These are phyloP conservation scores for Purpureocillium takamizusanense DNA, from an alignment of 2,329 filamentous ascomycete species.

Conservation along the genomic window DNA sequence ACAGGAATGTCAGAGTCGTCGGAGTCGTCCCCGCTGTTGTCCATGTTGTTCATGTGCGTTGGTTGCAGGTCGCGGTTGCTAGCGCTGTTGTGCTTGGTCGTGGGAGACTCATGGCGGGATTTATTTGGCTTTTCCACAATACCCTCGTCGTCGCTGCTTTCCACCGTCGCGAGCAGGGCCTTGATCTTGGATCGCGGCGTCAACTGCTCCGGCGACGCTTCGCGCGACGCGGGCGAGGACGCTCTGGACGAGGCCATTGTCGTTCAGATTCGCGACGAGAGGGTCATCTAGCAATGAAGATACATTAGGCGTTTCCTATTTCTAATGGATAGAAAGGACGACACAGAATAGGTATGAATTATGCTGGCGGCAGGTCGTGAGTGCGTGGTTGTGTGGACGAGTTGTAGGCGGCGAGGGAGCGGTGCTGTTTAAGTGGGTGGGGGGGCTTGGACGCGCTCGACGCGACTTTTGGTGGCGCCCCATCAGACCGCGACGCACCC, in stretches of 20 bases:
- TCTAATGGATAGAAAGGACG: too few relatives aligned
- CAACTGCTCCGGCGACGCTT: conserved; percentile 33
- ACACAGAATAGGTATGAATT: too few relatives aligned
- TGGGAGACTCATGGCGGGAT: too few relatives aligned
- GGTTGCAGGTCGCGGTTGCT: neutral
- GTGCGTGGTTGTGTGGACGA: neutral
- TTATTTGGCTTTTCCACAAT: neutral
- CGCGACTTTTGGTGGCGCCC: conserved; percentile 12
- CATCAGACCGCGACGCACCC: conserved; percentile 11
- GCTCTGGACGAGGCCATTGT: conserved; percentile 41
- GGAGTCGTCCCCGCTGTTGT: conserved; percentile 30
- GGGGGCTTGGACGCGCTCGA: conserved; percentile 22
- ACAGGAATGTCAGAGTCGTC: conserved; percentile 28
- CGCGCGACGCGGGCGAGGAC: conserved; percentile 33
- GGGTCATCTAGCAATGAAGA: too few relatives aligned
- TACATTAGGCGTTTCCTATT: too few relatives aligned
- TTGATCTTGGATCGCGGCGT: conserved; percentile 46
- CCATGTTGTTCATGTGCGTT: conserved; percentile 6
- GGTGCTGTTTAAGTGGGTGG: conserved; percentile 11
- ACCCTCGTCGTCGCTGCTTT: conserved; percentile 40
- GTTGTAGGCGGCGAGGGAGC: conserved; percentile 1
- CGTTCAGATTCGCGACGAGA: neutral
- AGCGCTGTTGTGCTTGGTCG: conserved; percentile 1
- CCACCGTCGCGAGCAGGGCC: conserved; percentile 41
- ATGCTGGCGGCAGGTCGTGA: neutral